These are phyloP conservation scores for Didymella glomerata DNA, from an alignment of 2,329 filamentous ascomycete species.

Conservation along the genomic window DNA sequence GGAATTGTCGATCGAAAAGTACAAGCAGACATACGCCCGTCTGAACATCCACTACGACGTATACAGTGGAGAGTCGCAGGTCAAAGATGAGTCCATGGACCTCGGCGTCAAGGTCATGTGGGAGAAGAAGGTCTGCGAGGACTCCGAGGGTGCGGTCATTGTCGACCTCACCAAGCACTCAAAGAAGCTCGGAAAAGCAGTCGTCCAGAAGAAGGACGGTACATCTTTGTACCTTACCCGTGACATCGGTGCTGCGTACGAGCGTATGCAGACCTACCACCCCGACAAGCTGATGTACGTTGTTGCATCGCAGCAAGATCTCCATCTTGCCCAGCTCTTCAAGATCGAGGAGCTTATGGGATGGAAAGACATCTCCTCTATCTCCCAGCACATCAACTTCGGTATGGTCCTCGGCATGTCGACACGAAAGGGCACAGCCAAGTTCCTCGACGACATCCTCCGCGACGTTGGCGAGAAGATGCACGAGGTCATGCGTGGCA, in stretches of 20 bases:
- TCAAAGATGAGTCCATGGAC: slow-evolving; percentile 69
- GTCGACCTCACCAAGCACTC: slow-evolving; percentile 75
- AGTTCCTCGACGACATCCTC: slow-evolving; percentile 60
- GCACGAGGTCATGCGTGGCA: slow-evolving; percentile 96
- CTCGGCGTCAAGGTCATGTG: slow-evolving; percentile 66
- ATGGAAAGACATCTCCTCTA: slow-evolving; percentile 65
- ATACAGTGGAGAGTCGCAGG: slow-evolving; percentile 74
- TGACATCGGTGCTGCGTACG: slow-evolving; percentile 71
- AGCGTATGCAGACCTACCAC: slow-evolving; percentile 68
- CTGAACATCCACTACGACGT: slow-evolving; percentile 72
- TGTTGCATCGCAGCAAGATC: slow-evolving; percentile 70
- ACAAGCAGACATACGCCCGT: slow-evolving; percentile 69
- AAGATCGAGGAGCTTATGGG: slow-evolving; percentile 71
- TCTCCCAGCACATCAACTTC: slow-evolving; percentile 71
- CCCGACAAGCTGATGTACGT: slow-evolving; percentile 76
- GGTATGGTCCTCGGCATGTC: slow-evolving; percentile 72
- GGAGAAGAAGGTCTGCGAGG: slow-evolving; percentile 68
- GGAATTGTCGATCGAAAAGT: slow-evolving; percentile 70
- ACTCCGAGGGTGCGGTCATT: slow-evolving; percentile 71
- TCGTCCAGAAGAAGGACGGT: slow-evolving; percentile 72
- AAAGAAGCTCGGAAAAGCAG: slow-evolving; percentile 72
- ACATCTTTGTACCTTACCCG: slow-evolving; percentile 74
- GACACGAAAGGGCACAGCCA: slow-evolving; percentile 68
- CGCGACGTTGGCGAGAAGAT: slow-evolving; percentile 83
- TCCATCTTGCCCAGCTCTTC: slow-evolving; percentile 71